Evolutionary conservation across 1,284 basidiomycete species (phyloP), one percentile per base, ranked within the genome.

Genomic region (Trichosporon sp.): DNA sequence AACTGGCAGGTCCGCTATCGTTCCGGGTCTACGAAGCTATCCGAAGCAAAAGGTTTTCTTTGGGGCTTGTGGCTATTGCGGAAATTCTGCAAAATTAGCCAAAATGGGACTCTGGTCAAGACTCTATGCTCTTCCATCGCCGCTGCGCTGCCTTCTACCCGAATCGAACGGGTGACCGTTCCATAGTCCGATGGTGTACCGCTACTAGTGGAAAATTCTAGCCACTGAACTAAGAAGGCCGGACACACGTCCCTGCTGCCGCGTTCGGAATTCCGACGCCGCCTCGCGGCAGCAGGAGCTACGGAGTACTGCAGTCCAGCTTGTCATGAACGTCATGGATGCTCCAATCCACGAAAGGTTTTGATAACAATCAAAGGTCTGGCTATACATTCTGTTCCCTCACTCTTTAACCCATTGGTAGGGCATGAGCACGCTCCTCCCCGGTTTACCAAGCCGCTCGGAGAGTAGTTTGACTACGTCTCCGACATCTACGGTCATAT

Each of bases 201-300:
- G 32, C 62, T 64, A 64, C 62, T 64, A 64, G 62, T 64, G 62
- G 35, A 42, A 64, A 64, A 64, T 64, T 64, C 62, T 64, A 64
- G 62, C 62, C 62, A 64, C 62, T 64, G 62, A 64, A 64, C 62
- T 64, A 64, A 64, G 62, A 64, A 64, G 62, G 62, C 62, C 11
- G 47, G 25, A 23, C 13, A 42, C 25, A 23, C 2, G 18, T 29
- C 21, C 7, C 8, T 6, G 27, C 18, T n/a, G 13, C 13, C 18
- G 29, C 13, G 2, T 5, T 6, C 56, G 56, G 56, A 60, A 29
- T 60, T 31, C 53, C 53, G 53, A 29, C 11, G 47, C 47, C 47
- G 47, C 38, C 34, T 34, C 34, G 5, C 34, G 34, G 34, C 34
- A n/a, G n/a, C n/a, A n/a, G n/a, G n/a, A n/a, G n/a, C n/a, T n/a